Evolutionary conservation across 148 eudicot genomes (phyloP).

Genomic region (Fagopyrum homotropicum): DNA sequence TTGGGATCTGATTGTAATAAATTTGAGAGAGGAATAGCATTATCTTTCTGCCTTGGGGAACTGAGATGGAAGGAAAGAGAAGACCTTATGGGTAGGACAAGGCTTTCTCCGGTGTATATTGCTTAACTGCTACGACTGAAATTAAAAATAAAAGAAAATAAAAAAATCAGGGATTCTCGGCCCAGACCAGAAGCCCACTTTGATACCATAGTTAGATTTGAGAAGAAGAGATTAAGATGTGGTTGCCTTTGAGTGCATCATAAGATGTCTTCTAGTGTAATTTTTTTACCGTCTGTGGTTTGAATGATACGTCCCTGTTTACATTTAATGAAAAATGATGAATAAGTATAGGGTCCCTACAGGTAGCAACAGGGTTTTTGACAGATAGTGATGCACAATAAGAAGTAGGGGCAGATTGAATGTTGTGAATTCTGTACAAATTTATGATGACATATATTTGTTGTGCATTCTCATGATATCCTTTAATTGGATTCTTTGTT

Average conservation of each 20-base stretch:
- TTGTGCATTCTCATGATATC: background rate
- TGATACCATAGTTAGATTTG: too few species aligned
- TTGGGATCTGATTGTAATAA: background rate
- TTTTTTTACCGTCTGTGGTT: background rate
- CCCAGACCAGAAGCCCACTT: background rate
- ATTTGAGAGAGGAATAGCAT: slow-evolving; percentile 3
- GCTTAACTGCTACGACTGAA: background rate
- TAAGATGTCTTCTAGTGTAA: background rate
- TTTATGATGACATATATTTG: background rate
- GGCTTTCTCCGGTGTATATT: background rate
- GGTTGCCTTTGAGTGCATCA: background rate
- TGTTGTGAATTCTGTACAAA: background rate
- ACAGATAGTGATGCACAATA: slow-evolving; percentile 3
- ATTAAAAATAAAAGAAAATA: background rate
- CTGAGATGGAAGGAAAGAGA: background rate
- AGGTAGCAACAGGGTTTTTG: background rate
- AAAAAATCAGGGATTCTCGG: background rate
- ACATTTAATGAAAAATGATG: background rate
- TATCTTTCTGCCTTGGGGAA: background rate
- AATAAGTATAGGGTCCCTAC: slow-evolving; percentile 5
- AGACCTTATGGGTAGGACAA: background rate
- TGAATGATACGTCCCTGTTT: slow-evolving; percentile 4
- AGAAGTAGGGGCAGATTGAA: slow-evolving; percentile 13
- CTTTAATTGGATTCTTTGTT: background rate
- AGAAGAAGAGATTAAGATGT: background rate